A percentile compares a stretch with the other conserved stretches of the same genome.
Evolutionary conservation across 106 monocot genomes (phyloP).

Genomic region (Dendrobium chrysotoxum): DNA sequence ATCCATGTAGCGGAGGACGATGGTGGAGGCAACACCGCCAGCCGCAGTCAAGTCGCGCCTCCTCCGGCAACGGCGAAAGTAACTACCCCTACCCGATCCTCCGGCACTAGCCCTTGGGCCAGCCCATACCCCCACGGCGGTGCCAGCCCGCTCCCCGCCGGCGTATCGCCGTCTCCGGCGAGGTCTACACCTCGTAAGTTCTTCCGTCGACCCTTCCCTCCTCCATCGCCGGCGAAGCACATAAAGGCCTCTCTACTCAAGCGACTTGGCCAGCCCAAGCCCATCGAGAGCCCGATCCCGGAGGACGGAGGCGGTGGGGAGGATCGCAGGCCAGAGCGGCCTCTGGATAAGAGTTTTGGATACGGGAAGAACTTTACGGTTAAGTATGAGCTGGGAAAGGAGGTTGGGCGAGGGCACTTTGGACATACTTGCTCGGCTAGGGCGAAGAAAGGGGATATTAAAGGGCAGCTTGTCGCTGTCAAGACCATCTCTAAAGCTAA

Average conservation of each 20-base stretch:
- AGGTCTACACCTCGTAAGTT: conserved; percentile 50
- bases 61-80: conserved; percentile 5
- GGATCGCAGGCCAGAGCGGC: conserved; percentile 17
- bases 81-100: conserved; percentile 21
- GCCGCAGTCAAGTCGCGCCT: conserved; percentile 5
- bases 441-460: conserved; percentile 64
- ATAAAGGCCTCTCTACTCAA: conserved; percentile 30
- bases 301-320: conserved; percentile 36
- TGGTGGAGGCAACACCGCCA: conserved; percentile 10
- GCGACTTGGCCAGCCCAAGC: conserved; percentile 22
- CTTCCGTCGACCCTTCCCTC: conserved; percentile 48
- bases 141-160: conserved; percentile 22
- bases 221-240: conserved; percentile 52
- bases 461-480: conserved; percentile 58
- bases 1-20: conserved; percentile 27
- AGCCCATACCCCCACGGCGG: conserved; percentile 41
- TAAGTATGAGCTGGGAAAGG: conserved; percentile 73
- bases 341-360: conserved; percentile 71
- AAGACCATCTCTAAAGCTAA: conserved; percentile 81
- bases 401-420: conserved; percentile 74
- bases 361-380: conserved; percentile 59
- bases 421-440: conserved; percentile 66
- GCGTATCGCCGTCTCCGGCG: conserved; percentile 51
- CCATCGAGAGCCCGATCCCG: conserved; percentile 41
- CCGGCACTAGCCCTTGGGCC: conserved; percentile 38